A percentile compares a stretch with the other conserved stretches of the same genome.
Evolutionary conservation across 2,329 filamentous ascomycete species (phyloP).

Genomic region (Trichoderma sp.): DNA sequence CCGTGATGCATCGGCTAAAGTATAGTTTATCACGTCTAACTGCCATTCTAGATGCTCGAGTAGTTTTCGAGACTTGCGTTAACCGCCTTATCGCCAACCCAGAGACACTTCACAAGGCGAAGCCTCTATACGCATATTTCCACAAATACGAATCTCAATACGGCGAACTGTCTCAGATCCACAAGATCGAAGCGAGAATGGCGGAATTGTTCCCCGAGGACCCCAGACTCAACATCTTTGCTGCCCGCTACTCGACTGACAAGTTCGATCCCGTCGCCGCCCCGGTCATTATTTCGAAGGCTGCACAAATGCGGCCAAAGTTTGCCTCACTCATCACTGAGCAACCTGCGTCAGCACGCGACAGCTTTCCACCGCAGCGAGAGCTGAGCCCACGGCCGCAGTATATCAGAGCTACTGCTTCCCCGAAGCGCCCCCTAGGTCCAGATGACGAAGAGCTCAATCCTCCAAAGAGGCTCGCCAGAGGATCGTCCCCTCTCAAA

Average conservation of each 20-base stretch:
- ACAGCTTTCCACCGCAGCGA: slow-evolving; percentile 45
- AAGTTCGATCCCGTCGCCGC: slow-evolving; percentile 80
- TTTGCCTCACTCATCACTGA: slow-evolving; percentile 57
- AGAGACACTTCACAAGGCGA: slow-evolving; percentile 72
- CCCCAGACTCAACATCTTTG: slow-evolving; percentile 72
- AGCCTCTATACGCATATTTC: slow-evolving; percentile 85
- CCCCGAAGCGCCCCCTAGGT: slow-evolving; percentile 63
- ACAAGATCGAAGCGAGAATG: slow-evolving; percentile 91
- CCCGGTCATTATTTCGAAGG: slow-evolving; percentile 81
- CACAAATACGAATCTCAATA: slow-evolving; percentile 95
- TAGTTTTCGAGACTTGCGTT: slow-evolving; percentile 94
- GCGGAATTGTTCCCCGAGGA: slow-evolving; percentile 90
- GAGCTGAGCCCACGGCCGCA: slow-evolving; percentile 52
- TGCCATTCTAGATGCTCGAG: slow-evolving; percentile 71
- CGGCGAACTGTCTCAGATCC: slow-evolving; percentile 87
- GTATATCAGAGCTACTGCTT: slow-evolving; percentile 51
- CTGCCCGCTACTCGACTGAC: slow-evolving; percentile 68
- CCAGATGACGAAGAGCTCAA: slow-evolving; percentile 71
- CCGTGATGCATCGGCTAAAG: too few relatives aligned
- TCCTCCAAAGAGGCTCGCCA: slow-evolving; percentile 80
- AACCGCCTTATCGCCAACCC: slow-evolving; percentile 77
- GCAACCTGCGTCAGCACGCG: slow-evolving; percentile 47
- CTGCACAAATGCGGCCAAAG: slow-evolving; percentile 72
- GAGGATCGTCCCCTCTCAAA: slow-evolving; percentile 92
- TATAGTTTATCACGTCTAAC: slow-evolving; percentile 27